Evolutionary conservation across 176 grass and related monocot species (phyloP).

Genomic region (Phragmites australis): DNA sequence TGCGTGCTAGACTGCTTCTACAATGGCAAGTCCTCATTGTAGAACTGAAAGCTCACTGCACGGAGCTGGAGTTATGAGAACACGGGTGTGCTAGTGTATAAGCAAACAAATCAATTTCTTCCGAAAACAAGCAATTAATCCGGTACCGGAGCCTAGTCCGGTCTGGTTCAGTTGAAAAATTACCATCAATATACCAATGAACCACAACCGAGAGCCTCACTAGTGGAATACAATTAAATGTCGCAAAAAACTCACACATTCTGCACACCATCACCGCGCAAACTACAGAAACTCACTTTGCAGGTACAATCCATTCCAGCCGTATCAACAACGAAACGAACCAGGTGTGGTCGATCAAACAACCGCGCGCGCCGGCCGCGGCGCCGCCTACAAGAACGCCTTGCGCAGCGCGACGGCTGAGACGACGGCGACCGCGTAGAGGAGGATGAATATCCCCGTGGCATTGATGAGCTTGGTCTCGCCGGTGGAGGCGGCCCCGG

Average conservation of each 20-base stretch:
- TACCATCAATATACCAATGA: too few species aligned
- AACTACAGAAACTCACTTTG: not conserved
- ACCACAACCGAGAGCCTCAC: too few species aligned
- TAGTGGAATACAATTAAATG: conserved; percentile 19
- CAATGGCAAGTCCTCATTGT: too few species aligned
- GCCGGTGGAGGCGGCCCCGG: conserved; percentile 16
- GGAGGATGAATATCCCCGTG: conserved; percentile 77
- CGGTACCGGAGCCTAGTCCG: too few species aligned
- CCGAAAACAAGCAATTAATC: too few species aligned
- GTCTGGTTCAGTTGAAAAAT: too few species aligned
- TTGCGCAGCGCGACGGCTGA: conserved; percentile 56
- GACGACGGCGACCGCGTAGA: conserved; percentile 67
- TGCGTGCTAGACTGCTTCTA: too few species aligned
- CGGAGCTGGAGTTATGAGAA: too few species aligned
- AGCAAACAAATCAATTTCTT: too few species aligned
- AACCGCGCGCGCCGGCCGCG: not conserved
- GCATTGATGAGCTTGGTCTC: conserved; percentile 83
- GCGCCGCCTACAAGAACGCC: conserved; percentile 14
- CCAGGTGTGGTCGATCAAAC: not conserved
- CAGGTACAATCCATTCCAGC: not conserved
- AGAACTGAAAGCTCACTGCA: too few species aligned
- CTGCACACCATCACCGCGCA: not conserved
- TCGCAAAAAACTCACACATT: not conserved
- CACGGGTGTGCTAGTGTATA: too few species aligned
- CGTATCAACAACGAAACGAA: not conserved